A percentile compares a stretch with the other conserved stretches of the same genome.
These are phyloP conservation scores for Yamadazyma kanchanaburiensis DNA, from an alignment of 1,139 yeast species.

Conservation along the genomic window DNA sequence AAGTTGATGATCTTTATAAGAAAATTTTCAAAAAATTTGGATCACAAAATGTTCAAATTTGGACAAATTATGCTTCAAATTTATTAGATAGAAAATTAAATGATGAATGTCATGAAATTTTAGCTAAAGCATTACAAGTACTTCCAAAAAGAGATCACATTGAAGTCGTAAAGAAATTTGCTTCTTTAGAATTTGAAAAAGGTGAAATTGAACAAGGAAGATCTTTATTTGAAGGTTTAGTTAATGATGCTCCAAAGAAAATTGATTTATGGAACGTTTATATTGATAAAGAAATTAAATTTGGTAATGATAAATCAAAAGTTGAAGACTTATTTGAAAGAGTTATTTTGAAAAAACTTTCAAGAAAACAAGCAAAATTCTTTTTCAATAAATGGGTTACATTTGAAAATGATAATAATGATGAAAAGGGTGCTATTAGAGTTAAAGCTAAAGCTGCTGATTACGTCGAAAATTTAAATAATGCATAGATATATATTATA, in stretches of 20 bases:
- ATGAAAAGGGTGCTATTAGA: conserved; percentile 69
- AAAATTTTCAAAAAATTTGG: conserved; percentile 81
- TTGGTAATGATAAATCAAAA: conserved; percentile 54
- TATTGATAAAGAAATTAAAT: conserved; percentile 85
- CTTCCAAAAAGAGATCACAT: conserved; percentile 77
- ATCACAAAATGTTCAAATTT: conserved; percentile 53
- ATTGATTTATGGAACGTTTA: conserved; percentile 94
- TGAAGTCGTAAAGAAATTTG: conserved; percentile 82
- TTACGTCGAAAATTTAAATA: conserved; percentile 40
- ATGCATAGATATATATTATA: conserved; percentile 2
- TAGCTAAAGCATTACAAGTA: conserved; percentile 69
- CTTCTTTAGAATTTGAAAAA: conserved; percentile 77
- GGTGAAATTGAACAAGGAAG: conserved; percentile 96
- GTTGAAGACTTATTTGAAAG: conserved; percentile 83
- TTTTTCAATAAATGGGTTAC: conserved; percentile 91
- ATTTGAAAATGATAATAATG: conserved; percentile 69
- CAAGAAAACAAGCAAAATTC: conserved; percentile 92
- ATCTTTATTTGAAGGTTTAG: conserved; percentile 86
- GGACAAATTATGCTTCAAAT: conserved; percentile 79
- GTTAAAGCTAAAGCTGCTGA: conserved; percentile 92
- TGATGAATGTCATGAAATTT: conserved; percentile 64
- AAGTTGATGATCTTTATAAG: conserved; percentile 68
- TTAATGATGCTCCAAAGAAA: conserved; percentile 88
- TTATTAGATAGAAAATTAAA: conserved; percentile 56
- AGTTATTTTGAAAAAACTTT: conserved; percentile 61